Evolutionary conservation across 331 rosid species (phyloP).

Genomic region (Phaseolus coccineus): DNA sequence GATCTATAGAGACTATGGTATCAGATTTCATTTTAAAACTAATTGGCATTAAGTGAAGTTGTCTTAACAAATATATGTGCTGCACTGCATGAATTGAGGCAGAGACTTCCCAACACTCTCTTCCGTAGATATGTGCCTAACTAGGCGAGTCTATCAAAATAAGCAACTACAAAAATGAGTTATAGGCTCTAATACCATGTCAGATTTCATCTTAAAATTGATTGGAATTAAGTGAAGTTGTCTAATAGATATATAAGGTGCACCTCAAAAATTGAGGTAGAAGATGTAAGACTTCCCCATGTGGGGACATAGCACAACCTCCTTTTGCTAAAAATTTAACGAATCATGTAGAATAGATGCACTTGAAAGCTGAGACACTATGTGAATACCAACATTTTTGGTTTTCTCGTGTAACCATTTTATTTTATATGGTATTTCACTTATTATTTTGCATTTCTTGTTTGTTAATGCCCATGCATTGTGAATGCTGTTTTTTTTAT

Average conservation of each 20-base stretch:
- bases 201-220: no score
- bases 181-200: no score
- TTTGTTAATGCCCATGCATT: slow-evolving; percentile 10
- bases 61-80: no score
- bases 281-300: no score
- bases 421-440: background rate
- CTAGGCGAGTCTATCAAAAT: background rate
- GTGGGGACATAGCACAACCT: background rate
- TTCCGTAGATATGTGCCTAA: background rate
- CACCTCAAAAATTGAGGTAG: no score
- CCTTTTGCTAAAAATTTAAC: slow-evolving; percentile 29
- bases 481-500: slow-evolving; percentile 22
- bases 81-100: no score
- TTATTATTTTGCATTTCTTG: background rate
- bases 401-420: slow-evolving; percentile 32
- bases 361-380: slow-evolving; percentile 15
- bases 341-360: slow-evolving; percentile 8
- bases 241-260: no score
- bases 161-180: no score
- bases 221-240: no score
- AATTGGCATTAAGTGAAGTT: no score
- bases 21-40: no score
- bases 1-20: background rate
- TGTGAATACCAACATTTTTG: slow-evolving; percentile 19
- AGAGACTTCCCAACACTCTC: no score